Evolutionary conservation across 2,329 filamentous ascomycete species (phyloP).

Genomic region (Epichloe glyceriae): DNA sequence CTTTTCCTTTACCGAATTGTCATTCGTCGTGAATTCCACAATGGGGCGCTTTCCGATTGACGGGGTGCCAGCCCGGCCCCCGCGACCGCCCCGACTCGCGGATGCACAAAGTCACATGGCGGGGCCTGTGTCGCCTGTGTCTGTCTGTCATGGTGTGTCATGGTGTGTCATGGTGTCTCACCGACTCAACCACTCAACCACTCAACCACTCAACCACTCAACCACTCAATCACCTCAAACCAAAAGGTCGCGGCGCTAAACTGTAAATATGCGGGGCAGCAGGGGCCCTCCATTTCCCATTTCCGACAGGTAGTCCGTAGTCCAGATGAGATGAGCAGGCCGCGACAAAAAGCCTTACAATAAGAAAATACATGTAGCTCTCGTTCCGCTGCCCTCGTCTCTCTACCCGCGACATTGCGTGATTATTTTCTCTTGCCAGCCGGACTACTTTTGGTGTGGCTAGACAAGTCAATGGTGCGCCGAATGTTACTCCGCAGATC

Average conservation of each 20-base stretch:
- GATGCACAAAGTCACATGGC: too few relatives aligned
- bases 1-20: too few relatives aligned
- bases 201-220: neutral
- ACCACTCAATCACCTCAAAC: neutral
- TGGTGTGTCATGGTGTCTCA: too few relatives aligned
- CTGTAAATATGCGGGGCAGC: slow-evolving; percentile 5
- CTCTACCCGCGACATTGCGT: neutral
- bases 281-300: neutral
- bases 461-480: too few relatives aligned
- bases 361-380: neutral
- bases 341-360: neutral
- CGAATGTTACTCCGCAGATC: too few relatives aligned
- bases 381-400: neutral
- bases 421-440: neutral
- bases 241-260: neutral
- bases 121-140: too few relatives aligned
- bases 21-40: too few relatives aligned
- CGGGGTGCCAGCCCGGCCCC: too few relatives aligned
- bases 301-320: neutral
- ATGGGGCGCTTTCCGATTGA: too few relatives aligned
- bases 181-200: neutral
- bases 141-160: too few relatives aligned
- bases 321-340: too few relatives aligned
- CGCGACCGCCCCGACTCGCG: too few relatives aligned
- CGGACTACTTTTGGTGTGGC: neutral